Evolutionary conservation across 441 rosid species (phyloP), one percentile per base, ranked within the genome.

Genomic region (Croton laevigatus): DNA sequence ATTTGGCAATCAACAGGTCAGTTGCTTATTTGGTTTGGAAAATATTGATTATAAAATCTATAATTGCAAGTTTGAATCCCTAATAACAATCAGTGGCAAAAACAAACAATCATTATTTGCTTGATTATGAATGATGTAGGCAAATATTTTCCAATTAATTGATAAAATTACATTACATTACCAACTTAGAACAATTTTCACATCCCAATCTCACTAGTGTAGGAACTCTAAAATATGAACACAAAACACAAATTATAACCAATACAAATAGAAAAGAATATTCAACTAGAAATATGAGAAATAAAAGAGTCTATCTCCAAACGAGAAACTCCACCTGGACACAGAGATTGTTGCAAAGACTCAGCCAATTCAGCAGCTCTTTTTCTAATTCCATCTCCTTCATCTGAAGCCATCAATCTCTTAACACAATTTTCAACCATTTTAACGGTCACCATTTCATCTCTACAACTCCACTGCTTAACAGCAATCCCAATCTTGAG

Each of bases 251-350:
- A 27, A 27, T 27, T 27, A 27, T 27, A 27, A 27, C 32, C 32
- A 27, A 27, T 27, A 27, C 32, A 80, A 5, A 74, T 70, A 42
- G 70, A 72, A 58, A 88, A n/a, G n/a, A n/a, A n/a, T n/a, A n/a
- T n/a, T n/a, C n/a, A 80, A 5, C 76, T 70, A 42, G 70, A 72
- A 58, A 88, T 84, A 74, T 84, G 86, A 48, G 82, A 58, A 59
- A 86, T 57, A 72, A 88, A 88, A 46, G 86, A 77, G 36, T 84
- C 84, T 48, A 84, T 40, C 70, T 88, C 89, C 71, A n/a, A 44
- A 23, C 80, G 62, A 75, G 84, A 74, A 80, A 73, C 73, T 23
- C 83, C 88, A 17, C 85, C 87, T 48, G 81, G 76, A 16, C 17
- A 78, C 69, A 72, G 42, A 4, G 88, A 84, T 32, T 42, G 27